A percentile compares a stretch with the other conserved stretches of the same genome.
Conservation (phyloP, 768 basidiomycete genomes). For the Fistulinella prunicolor region DNA sequence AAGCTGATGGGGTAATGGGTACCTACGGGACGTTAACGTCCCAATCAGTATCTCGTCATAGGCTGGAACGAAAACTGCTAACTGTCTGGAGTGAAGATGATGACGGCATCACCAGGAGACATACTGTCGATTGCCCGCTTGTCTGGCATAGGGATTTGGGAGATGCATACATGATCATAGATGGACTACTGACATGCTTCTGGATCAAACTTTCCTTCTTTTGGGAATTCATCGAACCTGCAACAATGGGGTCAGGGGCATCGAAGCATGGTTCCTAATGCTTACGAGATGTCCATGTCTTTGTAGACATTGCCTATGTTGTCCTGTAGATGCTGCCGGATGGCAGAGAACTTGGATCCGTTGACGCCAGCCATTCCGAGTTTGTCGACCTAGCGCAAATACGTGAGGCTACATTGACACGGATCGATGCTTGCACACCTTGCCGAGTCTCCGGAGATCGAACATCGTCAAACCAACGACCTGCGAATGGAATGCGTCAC, state of each 20-base stretch:
- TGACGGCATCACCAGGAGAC: constrained; percentile 80
- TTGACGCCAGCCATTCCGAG: constrained; percentile 89
- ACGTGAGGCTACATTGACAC: constrained; percentile 8
- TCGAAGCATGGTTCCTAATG: not conserved
- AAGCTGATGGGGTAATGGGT: constrained; percentile 85
- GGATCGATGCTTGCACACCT: constrained; percentile 42
- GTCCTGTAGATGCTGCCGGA: constrained; percentile 72
- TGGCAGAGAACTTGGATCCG: constrained; percentile 84
- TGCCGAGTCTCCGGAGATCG: constrained; percentile 81
- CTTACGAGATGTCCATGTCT: constrained; percentile 81
- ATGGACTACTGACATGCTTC: constrained; percentile 69
- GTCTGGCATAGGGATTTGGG: constrained; percentile 45
- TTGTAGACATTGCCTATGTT: constrained; percentile 85
- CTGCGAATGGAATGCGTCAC: constrained; percentile 41
- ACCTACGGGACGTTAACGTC: constrained; percentile 35
- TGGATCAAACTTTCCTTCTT: constrained; percentile 62
- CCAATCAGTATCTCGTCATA: not conserved
- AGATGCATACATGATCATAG: constrained; percentile 1
- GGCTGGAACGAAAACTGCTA: constrained; percentile 27
- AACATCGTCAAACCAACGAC: constrained; percentile 90
- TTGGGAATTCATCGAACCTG: constrained; percentile 80
- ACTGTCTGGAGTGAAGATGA: constrained; percentile 93
- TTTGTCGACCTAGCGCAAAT: constrained; percentile 50
- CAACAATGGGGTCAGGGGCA: not conserved
- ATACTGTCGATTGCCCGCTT: constrained; percentile 77